These are phyloP conservation scores for Thalassiosira livingstoniorum DNA, from an alignment of 352 stramenopile genomes.

Conservation along the genomic window DNA sequence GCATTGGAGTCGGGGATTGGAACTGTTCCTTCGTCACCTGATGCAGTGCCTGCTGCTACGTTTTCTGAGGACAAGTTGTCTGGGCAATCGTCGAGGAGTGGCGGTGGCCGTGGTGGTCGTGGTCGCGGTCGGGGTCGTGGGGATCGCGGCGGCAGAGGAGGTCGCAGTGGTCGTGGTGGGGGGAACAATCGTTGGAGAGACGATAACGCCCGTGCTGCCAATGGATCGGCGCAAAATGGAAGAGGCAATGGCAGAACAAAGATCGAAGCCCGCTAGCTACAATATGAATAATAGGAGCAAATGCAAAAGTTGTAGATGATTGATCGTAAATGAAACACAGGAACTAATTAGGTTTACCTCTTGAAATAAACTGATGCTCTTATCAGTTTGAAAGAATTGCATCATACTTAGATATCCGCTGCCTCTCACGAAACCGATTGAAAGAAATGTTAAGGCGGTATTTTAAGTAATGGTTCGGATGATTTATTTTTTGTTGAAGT, in stretches of 20 bases:
- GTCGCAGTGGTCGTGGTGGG: background rate
- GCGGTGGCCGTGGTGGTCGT: background rate
- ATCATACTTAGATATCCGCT: too few relatives aligned
- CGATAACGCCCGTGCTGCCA: background rate
- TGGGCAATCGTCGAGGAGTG: background rate
- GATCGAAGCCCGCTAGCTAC: background rate
- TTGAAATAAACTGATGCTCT: too few relatives aligned
- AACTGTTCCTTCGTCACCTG: slow-evolving; percentile 21
- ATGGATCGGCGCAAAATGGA: background rate
- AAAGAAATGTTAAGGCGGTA: too few relatives aligned
- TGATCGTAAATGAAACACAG: too few relatives aligned
- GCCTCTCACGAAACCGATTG: too few relatives aligned
- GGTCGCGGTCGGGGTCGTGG: background rate
- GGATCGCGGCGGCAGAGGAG: background rate
- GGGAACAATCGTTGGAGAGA: background rate
- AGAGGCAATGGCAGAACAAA: too few relatives aligned
- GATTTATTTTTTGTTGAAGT: too few relatives aligned
- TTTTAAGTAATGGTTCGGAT: too few relatives aligned
- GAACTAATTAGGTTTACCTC: too few relatives aligned
- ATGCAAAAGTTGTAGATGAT: too few relatives aligned
- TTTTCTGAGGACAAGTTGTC: background rate
- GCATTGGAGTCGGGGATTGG: slow-evolving; percentile 48
- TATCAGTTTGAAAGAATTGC: too few relatives aligned
- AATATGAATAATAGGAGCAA: background rate
- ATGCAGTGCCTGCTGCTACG: background rate